phyloP scores from a whole-genome alignment of 2,329 filamentous ascomycete genomes.

The Talaromyces sp. region DNA sequence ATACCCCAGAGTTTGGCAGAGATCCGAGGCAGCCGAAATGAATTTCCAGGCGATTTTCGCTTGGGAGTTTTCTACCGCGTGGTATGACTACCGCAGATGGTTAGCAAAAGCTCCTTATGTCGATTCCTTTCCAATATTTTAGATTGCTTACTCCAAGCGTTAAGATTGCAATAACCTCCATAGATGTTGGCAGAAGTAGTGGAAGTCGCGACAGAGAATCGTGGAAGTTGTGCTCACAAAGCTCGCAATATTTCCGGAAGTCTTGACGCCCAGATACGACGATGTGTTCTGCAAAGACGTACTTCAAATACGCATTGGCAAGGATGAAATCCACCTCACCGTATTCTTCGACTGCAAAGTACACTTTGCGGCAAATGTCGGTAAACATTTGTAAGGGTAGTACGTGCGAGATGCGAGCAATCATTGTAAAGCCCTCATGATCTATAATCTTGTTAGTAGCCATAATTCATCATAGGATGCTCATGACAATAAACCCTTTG shows the following conservation, averaged over 20 bases:
- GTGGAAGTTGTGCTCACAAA: background rate
- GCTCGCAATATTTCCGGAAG: slow-evolving; percentile 6
- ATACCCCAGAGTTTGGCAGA: slow-evolving; percentile 12
- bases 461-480: background rate
- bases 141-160: background rate
- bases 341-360: background rate
- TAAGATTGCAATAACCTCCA: background rate
- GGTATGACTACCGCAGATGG: background rate
- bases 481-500: background rate
- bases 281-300: slow-evolving; percentile 7
- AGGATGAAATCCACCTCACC: slow-evolving; percentile 9
- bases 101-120: background rate
- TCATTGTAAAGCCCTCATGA: background rate
- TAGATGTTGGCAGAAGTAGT: background rate
- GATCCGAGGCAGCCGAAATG: slow-evolving; percentile 4
- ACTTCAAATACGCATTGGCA: slow-evolving; percentile 5
- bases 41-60: slow-evolving; percentile 10
- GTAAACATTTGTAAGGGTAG: background rate
- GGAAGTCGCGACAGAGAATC: background rate
- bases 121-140: background rate
- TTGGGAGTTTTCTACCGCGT: slow-evolving; percentile 8
- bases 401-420: background rate
- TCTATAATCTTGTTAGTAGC: background rate
- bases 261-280: background rate
- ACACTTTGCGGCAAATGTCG: background rate